phyloP scores from a whole-genome alignment of 2,329 filamentous ascomycete genomes.

The Fusarium napiforme region DNA sequence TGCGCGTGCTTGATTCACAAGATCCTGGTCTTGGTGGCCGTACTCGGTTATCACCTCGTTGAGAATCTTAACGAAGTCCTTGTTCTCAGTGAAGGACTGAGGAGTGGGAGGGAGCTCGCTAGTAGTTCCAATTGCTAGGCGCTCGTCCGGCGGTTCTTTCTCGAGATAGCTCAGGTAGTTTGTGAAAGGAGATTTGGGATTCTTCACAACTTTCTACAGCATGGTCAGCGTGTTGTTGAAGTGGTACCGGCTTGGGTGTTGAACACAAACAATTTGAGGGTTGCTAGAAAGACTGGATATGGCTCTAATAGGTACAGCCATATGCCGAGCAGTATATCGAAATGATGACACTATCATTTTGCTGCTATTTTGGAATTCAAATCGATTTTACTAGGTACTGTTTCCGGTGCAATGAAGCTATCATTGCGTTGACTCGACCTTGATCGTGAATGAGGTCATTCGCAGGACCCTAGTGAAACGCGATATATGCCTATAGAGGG shows the following conservation, averaged over 20 bases:
- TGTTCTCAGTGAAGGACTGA: slow-evolving; percentile 68
- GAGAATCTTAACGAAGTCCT: slow-evolving; percentile 67
- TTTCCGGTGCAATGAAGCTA: background rate
- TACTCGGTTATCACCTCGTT: slow-evolving; percentile 66
- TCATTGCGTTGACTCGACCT: background rate
- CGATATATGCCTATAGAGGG: slow-evolving; percentile 33
- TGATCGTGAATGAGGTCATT: slow-evolving; percentile 48
- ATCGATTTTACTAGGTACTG: background rate
- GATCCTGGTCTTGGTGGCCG: slow-evolving; percentile 65
- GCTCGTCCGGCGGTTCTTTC: slow-evolving; percentile 63
- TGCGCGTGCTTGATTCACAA: slow-evolving; percentile 67
- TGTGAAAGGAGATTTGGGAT: slow-evolving; percentile 55
- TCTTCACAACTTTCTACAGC: slow-evolving; percentile 67
- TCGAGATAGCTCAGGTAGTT: slow-evolving; percentile 71
- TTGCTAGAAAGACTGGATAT: slow-evolving; percentile 63
- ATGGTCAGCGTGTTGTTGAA: slow-evolving; percentile 21
- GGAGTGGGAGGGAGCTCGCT: slow-evolving; percentile 70
- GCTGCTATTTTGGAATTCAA: slow-evolving; percentile 10
- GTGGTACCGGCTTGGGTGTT: background rate
- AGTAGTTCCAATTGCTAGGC: slow-evolving; percentile 69
- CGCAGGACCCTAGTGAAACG: background rate
- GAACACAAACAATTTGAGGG: slow-evolving; percentile 62
- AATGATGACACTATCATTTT: slow-evolving; percentile 44
- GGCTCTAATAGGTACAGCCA: slow-evolving; percentile 43
- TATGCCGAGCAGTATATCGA: slow-evolving; percentile 39